Evolutionary conservation across 768 basidiomycete genomes (phyloP).

Genomic region (Auricularia auricula-judae): DNA sequence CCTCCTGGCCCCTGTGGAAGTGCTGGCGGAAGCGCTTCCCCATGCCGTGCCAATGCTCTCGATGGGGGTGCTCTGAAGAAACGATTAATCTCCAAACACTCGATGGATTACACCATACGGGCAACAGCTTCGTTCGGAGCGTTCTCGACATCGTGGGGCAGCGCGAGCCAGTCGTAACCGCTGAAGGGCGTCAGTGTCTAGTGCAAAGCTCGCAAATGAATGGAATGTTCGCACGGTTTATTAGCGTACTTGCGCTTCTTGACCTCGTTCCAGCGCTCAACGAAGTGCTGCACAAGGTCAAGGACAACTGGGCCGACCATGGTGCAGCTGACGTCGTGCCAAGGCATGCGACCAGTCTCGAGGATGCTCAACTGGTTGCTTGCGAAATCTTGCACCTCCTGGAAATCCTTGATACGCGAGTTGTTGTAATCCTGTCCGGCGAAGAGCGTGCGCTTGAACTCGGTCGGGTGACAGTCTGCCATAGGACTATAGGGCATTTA

Average conservation of each 20-base stretch:
- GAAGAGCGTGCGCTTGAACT: constrained; percentile 74
- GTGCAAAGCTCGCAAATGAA: too few species aligned
- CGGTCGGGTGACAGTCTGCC: constrained; percentile 84
- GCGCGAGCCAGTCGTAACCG: constrained; percentile 56
- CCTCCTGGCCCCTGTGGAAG: constrained; percentile 35
- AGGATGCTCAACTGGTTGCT: constrained; percentile 57
- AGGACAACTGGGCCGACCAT: constrained; percentile 71
- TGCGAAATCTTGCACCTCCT: constrained; percentile 63
- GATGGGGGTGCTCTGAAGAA: constrained; percentile 51
- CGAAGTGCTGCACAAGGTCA: constrained; percentile 87
- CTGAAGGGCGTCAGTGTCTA: background rate
- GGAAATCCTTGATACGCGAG: constrained; percentile 75
- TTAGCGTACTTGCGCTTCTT: constrained; percentile 57
- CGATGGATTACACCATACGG: constrained; percentile 25
- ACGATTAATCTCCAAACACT: background rate
- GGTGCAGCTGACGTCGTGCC: constrained; percentile 95
- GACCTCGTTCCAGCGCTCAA: constrained; percentile 85
- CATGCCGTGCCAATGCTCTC: constrained; percentile 44
- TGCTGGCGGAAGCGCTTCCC: constrained; percentile 54
- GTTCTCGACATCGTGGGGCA: constrained; percentile 57
- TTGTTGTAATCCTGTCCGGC: constrained; percentile 94
- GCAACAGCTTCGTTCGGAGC: constrained; percentile 59
- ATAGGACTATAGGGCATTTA: constrained; percentile 37
- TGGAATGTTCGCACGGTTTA: constrained; percentile 7
- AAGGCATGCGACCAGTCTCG: constrained; percentile 76